Evolutionary conservation across 208 protist genomes (phyloP), one percentile per base, ranked within the genome.

Genomic region (Blastocrithidia nonstop): DNA sequence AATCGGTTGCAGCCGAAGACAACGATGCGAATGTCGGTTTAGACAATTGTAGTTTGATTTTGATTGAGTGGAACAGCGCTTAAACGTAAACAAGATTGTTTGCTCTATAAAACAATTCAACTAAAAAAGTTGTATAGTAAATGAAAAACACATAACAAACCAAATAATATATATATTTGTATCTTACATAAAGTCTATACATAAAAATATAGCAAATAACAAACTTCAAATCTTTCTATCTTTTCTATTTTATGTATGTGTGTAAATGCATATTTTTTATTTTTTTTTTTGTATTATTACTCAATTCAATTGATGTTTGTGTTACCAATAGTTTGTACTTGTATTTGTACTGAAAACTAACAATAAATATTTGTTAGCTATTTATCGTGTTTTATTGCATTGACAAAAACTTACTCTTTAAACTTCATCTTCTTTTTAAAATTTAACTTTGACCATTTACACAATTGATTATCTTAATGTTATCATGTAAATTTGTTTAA

Each of bases 1-100:
- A 82, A 59, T 82, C 72, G 37, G 66, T 87, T 15, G 77, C 77
- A 3, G 69, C 71, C 8, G 54, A 25, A 16, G 72, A 82, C 43
- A 87, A 87, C 53, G 69, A 74, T 24, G 77, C 72, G 29, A 72
- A 72, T n/a, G 63, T 87, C 23, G 77, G 77, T 0, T 55, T 87
- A 36, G 77, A 87, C 47, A 87, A 87, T 64, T 79, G 68, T 52
- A 76, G 60, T 35, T 52, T 87, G 28, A 74, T 87, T 36, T 13
- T 87, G 5, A 48, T 82, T 39, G 71, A 86, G 54, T 66, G 57
- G n/a, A 56, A n/a, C n/a, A n/a, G n/a, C n/a, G n/a, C n/a, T n/a
- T n/a, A 68, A 45, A 43, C n/a, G 45, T 13, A 21, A 54, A 57
- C 43, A 57, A 54, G 27, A 58, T 13, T 35, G 29, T 35, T 13